These are phyloP conservation scores for Aspergillus jensenii DNA, from an alignment of 2,329 filamentous ascomycete genomes.

Conservation along the genomic window DNA sequence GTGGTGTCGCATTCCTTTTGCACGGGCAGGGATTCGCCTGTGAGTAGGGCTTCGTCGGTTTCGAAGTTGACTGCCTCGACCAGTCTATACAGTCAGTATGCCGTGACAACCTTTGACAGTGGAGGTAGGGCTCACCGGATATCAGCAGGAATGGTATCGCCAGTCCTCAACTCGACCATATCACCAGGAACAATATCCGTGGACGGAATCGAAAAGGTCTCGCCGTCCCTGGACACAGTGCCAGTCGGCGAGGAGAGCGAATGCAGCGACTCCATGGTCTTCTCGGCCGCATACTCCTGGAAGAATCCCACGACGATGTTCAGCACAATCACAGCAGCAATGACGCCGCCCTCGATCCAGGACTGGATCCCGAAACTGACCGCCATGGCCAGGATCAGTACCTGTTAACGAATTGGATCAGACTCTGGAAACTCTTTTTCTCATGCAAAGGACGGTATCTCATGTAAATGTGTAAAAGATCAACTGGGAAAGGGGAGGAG, in stretches of 20 bases:
- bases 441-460: too few relatives aligned
- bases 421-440: constrained; percentile 2
- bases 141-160: constrained; percentile 65
- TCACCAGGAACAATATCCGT: constrained; percentile 64
- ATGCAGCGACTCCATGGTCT: constrained; percentile 61
- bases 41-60: constrained; percentile 67
- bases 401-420: constrained; percentile 45
- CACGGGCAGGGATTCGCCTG: constrained; percentile 62
- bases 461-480: neutral
- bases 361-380: constrained; percentile 58
- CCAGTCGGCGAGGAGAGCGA: constrained; percentile 59
- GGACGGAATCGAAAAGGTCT: constrained; percentile 54
- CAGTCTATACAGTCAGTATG: constrained; percentile 28
- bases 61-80: constrained; percentile 69
- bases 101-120: too few relatives aligned
- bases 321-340: constrained; percentile 58
- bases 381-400: constrained; percentile 75
- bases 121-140: constrained; percentile 37
- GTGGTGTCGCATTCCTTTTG: constrained; percentile 50
- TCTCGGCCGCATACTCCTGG: constrained; percentile 62
- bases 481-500: too few relatives aligned
- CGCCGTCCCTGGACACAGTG: constrained; percentile 58
- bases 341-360: constrained; percentile 61
- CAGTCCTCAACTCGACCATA: constrained; percentile 55
- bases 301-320: constrained; percentile 61